Evolutionary conservation across 805 yeast genomes (phyloP).

Genomic region (Komagataella mondaviorum): DNA sequence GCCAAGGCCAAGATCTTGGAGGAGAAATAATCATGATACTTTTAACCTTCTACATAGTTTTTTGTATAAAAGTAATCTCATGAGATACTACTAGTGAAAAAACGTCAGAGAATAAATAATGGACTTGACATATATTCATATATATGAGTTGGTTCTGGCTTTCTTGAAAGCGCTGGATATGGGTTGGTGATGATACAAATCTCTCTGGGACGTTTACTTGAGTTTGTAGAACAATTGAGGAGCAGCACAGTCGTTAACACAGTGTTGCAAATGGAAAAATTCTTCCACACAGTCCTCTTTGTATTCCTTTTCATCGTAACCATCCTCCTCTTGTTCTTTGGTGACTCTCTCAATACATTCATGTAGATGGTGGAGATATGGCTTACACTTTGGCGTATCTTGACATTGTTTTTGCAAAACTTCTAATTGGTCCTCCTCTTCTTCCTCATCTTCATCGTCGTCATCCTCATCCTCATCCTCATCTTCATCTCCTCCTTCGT

Average conservation of each 20-base stretch:
- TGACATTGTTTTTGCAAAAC: constrained; percentile 56
- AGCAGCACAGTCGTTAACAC: constrained; percentile 82
- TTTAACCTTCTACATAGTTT: not conserved
- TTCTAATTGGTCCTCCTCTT: constrained; percentile 52
- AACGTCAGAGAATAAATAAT: not conserved
- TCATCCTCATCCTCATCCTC: constrained; percentile 25
- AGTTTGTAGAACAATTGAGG: constrained; percentile 81
- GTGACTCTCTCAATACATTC: constrained; percentile 95
- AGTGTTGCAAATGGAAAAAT: constrained; percentile 93
- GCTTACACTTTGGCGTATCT: constrained; percentile 52
- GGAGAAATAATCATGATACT: not conserved
- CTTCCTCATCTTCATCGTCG: constrained; percentile 39
- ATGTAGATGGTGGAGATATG: constrained; percentile 75
- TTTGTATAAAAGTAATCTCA: not conserved
- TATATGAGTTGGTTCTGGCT: not conserved
- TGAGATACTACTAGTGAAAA: not conserved
- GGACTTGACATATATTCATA: not conserved
- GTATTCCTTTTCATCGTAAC: constrained; percentile 62
- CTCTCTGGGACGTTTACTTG: constrained; percentile 31
- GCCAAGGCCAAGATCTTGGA: not conserved
- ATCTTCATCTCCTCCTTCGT: constrained; percentile 31
- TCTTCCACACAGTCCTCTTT: constrained; percentile 98
- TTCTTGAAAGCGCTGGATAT: not conserved
- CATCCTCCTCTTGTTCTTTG: constrained; percentile 73
- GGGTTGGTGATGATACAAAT: not conserved